These are phyloP conservation scores for Chrysanthemum makinoi DNA, from an alignment of 129 eudicot species.

Conservation along the genomic window DNA sequence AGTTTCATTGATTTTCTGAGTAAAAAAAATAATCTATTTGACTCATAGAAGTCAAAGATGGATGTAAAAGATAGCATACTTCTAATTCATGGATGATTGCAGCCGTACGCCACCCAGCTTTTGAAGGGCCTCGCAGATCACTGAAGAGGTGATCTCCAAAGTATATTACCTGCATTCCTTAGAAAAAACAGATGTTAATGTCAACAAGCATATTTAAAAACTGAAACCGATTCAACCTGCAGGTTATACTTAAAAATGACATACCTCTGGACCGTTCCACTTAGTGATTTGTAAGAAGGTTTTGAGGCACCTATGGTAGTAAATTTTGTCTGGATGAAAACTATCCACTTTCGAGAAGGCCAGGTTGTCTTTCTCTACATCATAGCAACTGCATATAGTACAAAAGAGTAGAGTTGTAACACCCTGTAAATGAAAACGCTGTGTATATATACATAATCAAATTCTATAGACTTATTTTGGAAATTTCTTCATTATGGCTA, in stretches of 20 bases:
- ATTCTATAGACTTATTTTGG: not conserved
- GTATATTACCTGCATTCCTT: slow-evolving; percentile 73
- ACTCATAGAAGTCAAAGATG: slow-evolving; percentile 1
- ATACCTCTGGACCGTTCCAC: slow-evolving; percentile 99
- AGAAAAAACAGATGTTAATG: slow-evolving; percentile 3
- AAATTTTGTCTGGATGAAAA: slow-evolving; percentile 74
- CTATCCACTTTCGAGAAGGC: slow-evolving; percentile 86
- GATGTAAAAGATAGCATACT: slow-evolving; percentile 37
- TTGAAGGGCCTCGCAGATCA: slow-evolving; percentile 98
- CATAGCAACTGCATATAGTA: slow-evolving; percentile 70
- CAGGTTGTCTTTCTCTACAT: slow-evolving; percentile 76
- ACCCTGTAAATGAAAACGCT: too few relatives aligned
- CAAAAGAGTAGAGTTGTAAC: not conserved
- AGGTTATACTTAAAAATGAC: not conserved
- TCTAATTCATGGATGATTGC: slow-evolving; percentile 93
- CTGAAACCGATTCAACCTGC: not conserved
- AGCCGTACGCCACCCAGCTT: slow-evolving; percentile 99
- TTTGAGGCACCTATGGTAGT: slow-evolving; percentile 98
- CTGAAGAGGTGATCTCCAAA: slow-evolving; percentile 98
- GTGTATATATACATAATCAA: too few relatives aligned
- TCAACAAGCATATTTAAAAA: not conserved
- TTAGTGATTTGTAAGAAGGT: slow-evolving; percentile 84
- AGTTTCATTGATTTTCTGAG: not conserved
- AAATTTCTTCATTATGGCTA: not conserved
- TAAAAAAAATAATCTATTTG: not conserved